Conservation (phyloP, 345 rosid genomes). For the Populus pruinosa region DNA sequence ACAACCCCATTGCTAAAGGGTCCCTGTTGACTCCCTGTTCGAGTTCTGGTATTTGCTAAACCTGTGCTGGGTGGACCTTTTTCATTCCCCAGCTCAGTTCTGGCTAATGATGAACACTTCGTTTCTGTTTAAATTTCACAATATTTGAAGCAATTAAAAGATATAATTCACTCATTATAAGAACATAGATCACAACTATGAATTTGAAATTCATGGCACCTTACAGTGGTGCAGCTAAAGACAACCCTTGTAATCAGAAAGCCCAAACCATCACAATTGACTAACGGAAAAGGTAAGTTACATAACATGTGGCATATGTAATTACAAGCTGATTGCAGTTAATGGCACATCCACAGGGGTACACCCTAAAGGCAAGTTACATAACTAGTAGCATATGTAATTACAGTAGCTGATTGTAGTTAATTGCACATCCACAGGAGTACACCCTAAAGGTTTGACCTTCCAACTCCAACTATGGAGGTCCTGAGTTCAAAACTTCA, state of each 20-base stretch:
- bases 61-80: conserved; percentile 39
- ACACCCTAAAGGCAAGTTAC: background rate
- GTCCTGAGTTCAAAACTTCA: background rate
- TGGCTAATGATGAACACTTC: conserved; percentile 59
- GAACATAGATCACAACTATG: background rate
- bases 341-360: background rate
- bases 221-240: conserved; percentile 1
- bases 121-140: conserved; percentile 52
- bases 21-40: conserved; percentile 42
- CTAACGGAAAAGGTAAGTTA: background rate
- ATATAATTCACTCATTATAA: background rate
- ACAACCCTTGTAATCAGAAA: background rate
- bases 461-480: background rate
- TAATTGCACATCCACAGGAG: background rate
- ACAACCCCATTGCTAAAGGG: conserved; percentile 46
- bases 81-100: conserved; percentile 51
- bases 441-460: background rate
- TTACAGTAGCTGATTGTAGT: background rate
- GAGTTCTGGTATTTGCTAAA: conserved; percentile 37
- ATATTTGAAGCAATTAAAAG: conserved; percentile 1
- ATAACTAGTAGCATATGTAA: background rate
- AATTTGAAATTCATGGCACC: background rate
- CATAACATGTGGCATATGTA: background rate
- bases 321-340: background rate
- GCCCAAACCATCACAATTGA: background rate